phyloP scores from a whole-genome alignment of 495 filamentous ascomycete species.

The Penicillium angulare region DNA sequence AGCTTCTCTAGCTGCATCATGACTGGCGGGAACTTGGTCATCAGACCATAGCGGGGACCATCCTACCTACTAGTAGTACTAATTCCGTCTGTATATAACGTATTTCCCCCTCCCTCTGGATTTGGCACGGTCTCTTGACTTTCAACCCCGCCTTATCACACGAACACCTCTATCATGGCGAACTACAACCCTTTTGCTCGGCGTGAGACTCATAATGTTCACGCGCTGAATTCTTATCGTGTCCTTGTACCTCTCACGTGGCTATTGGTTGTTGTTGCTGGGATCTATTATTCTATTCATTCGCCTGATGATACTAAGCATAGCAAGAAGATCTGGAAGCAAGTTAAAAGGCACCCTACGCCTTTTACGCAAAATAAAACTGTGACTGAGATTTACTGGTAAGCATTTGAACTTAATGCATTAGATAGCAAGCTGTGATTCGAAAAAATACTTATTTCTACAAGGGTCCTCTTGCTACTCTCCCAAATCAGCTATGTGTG shows the following conservation, averaged over 20 bases:
- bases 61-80: too few species aligned
- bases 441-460: background rate
- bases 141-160: too few species aligned
- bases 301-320: conserved; percentile 59
- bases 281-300: conserved; percentile 67
- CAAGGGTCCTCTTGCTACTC: conserved; percentile 70
- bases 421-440: too few species aligned
- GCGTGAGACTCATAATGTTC: conserved; percentile 56
- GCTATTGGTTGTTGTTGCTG: conserved; percentile 63
- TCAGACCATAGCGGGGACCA: background rate
- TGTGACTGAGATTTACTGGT: conserved; percentile 79
- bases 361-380: conserved; percentile 72
- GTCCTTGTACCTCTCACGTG: conserved; percentile 68
- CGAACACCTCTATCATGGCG: conserved; percentile 15
- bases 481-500: conserved; percentile 73
- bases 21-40: background rate
- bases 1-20: background rate
- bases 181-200: conserved; percentile 66
- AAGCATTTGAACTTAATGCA: conserved; percentile 6
- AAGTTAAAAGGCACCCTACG: conserved; percentile 62
- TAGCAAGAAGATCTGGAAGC: conserved; percentile 62
- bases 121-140: too few species aligned
- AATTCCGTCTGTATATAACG: conserved; percentile 14
- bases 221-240: conserved; percentile 58
- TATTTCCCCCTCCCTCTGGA: background rate